A percentile compares a stretch with the other conserved stretches of the same genome.
Conservation (phyloP, 2,329 filamentous ascomycete species). For the Fusarium pseudograminearum region DNA sequence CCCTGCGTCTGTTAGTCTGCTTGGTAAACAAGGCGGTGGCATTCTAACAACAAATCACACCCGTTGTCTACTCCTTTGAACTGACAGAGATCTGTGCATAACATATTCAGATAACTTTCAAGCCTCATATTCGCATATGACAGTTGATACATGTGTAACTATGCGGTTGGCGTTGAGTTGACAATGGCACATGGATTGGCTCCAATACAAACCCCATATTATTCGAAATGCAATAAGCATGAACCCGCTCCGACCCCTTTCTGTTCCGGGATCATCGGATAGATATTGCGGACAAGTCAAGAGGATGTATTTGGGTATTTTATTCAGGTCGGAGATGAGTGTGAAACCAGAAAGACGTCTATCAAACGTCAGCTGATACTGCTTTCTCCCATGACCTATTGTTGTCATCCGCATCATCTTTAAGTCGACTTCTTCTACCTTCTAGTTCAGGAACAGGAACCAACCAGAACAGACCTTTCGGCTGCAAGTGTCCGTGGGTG, state of each 20-base stretch:
- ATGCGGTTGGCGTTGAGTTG: constrained; percentile 3
- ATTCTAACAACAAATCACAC: not conserved
- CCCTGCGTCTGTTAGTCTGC: not conserved
- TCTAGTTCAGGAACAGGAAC: constrained; percentile 29
- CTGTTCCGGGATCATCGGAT: not conserved
- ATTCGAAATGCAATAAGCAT: constrained; percentile 11
- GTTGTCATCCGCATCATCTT: constrained; percentile 1
- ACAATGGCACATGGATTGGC: not conserved
- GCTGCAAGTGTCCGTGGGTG: constrained; percentile 21
- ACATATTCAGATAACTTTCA: not conserved
- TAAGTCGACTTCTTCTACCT: not conserved
- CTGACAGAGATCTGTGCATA: not conserved
- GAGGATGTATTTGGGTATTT: not conserved
- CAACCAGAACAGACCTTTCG: constrained; percentile 14
- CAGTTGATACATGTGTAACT: not conserved
- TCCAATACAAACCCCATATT: constrained; percentile 1
- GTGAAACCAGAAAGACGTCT: not conserved
- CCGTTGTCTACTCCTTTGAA: not conserved
- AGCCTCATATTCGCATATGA: not conserved
- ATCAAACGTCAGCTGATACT: not conserved
- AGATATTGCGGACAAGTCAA: not conserved
- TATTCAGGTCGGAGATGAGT: not conserved
- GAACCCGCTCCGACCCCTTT: constrained; percentile 11
- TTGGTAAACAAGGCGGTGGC: not conserved
- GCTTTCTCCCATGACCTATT: not conserved